Evolutionary conservation across 495 filamentous ascomycete genomes (phyloP).

Genomic region (Aspergillus hancockii): DNA sequence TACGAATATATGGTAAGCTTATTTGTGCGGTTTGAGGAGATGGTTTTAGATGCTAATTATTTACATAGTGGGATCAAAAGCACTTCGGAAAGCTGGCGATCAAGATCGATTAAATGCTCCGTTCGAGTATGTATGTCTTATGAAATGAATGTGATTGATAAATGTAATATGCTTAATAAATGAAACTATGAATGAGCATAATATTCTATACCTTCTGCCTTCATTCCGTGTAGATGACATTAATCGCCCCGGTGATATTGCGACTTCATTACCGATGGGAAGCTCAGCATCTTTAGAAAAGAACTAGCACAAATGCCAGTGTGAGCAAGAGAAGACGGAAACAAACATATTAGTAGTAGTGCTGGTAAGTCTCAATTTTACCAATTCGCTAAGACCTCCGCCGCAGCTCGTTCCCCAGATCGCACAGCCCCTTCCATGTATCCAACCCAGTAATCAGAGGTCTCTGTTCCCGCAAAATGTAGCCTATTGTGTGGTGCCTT

Average conservation of each 20-base stretch:
- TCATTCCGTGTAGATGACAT: background rate
- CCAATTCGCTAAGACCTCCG: background rate
- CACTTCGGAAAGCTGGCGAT: conserved; percentile 77
- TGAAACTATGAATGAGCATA: background rate
- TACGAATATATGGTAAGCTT: conserved; percentile 51
- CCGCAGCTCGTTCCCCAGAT: background rate
- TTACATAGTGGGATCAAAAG: conserved; percentile 63
- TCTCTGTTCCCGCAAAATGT: background rate
- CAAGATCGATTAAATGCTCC: conserved; percentile 53
- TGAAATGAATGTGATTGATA: background rate
- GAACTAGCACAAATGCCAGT: background rate
- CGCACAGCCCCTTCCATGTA: background rate
- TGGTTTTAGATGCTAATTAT: conserved; percentile 19
- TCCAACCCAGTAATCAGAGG: background rate
- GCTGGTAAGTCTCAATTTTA: background rate
- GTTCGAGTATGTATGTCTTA: background rate
- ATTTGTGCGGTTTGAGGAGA: background rate
- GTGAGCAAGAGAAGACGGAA: background rate
- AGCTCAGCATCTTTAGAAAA: background rate
- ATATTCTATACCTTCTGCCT: background rate
- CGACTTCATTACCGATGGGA: background rate
- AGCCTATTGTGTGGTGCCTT: background rate
- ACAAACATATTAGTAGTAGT: background rate
- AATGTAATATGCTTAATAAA: background rate
- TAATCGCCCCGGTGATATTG: background rate